Percentiles rank a stretch among this genome's conserved stretches.
Conservation (phyloP, 345 rosid genomes). For the Corchorus olitorius region DNA sequence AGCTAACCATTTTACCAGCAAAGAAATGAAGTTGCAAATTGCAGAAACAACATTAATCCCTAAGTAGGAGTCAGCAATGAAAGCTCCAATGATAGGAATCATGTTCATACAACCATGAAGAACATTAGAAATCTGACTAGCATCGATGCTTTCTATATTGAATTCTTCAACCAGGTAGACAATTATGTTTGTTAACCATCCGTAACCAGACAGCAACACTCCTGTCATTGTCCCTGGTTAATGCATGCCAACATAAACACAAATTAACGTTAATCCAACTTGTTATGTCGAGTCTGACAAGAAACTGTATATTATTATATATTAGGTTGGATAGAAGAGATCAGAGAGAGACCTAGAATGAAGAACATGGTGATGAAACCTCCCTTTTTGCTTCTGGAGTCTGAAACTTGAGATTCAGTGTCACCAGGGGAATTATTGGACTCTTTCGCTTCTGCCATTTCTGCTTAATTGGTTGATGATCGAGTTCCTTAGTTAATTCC, state of each 20-base stretch:
- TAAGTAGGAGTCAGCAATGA: conserved; percentile 28
- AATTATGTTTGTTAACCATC: conserved; percentile 28
- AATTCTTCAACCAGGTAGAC: conserved; percentile 39
- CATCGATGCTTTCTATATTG: conserved; percentile 27
- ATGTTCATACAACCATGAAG: conserved; percentile 18
- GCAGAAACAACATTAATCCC: conserved; percentile 22
- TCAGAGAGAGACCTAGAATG: conserved; percentile 21
- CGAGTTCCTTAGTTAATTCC: background rate
- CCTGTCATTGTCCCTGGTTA: conserved; percentile 21
- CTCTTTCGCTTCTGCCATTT: background rate
- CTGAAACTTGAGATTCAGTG: background rate
- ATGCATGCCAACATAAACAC: background rate
- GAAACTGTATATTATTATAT: background rate
- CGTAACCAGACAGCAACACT: conserved; percentile 15
- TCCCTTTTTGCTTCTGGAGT: conserved; percentile 19
- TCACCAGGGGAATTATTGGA: background rate
- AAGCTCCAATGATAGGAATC: conserved; percentile 30
- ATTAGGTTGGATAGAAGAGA: background rate
- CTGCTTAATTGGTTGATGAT: background rate
- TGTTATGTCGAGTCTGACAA: background rate
- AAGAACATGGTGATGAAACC: conserved; percentile 29
- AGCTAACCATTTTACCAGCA: conserved; percentile 17
- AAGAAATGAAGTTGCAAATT: conserved; percentile 21
- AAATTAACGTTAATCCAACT: background rate
- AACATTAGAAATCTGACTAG: conserved; percentile 25